Conservation (phyloP, 495 filamentous ascomycete genomes). For the Aspergillus leporis region DNA sequence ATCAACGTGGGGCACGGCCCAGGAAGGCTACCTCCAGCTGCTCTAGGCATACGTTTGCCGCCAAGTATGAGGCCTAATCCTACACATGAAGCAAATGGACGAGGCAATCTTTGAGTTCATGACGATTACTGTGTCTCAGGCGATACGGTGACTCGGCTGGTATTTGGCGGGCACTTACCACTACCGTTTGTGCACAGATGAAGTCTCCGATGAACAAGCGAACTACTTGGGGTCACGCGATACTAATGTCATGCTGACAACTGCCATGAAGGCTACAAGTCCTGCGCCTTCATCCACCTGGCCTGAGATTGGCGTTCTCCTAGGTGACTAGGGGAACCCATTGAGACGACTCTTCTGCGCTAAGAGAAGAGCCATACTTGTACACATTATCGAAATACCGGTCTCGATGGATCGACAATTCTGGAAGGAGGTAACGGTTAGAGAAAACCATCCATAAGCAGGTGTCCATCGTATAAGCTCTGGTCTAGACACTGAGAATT, state of each 20-base stretch:
- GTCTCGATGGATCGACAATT: not conserved
- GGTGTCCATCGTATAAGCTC: conserved; percentile 3
- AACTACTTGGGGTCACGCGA: not conserved
- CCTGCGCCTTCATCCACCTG: not conserved
- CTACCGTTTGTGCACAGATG: not conserved
- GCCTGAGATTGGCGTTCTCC: not conserved
- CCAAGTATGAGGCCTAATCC: conserved; percentile 39
- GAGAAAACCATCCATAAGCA: not conserved
- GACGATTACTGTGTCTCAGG: not conserved
- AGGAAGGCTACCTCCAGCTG: conserved; percentile 24
- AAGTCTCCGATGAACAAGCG: not conserved
- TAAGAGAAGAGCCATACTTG: not conserved
- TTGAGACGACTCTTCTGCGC: not conserved
- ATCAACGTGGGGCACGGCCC: conserved; percentile 22
- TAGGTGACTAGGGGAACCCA: not conserved
- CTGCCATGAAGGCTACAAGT: not conserved
- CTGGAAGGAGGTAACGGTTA: not conserved
- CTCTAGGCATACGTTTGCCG: conserved; percentile 42
- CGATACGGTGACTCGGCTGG: not conserved
- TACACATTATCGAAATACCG: not conserved
- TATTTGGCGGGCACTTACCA: not conserved
- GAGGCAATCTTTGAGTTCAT: conserved; percentile 34
- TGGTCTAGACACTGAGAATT: conserved; percentile 11
- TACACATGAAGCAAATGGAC: conserved; percentile 23
- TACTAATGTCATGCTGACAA: not conserved